These are phyloP conservation scores for Stachybotrys chlorohalonatus DNA, from an alignment of 2,329 filamentous ascomycete genomes.

Conservation along the genomic window DNA sequence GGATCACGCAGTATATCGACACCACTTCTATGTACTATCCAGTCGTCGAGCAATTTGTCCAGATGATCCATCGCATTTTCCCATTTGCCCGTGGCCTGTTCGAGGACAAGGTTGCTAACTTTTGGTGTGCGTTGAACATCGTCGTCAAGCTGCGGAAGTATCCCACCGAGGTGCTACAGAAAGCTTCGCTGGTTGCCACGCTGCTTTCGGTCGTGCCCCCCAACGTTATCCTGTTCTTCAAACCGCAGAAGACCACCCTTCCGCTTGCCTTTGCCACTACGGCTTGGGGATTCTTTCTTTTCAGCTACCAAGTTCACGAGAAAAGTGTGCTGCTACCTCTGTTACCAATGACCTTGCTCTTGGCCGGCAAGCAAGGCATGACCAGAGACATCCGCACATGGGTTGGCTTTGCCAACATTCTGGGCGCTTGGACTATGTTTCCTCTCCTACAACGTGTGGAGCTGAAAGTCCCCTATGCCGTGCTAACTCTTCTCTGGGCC, in stretches of 20 bases:
- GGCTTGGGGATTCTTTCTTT: constrained; percentile 95
- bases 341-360: constrained; percentile 82
- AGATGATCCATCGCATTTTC: constrained; percentile 87
- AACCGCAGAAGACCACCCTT: constrained; percentile 67
- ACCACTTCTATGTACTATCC: constrained; percentile 64
- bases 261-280: constrained; percentile 74
- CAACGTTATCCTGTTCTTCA: constrained; percentile 69
- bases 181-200: constrained; percentile 65
- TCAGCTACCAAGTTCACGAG: constrained; percentile 96
- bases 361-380: constrained; percentile 71
- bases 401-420: constrained; percentile 91
- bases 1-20: constrained; percentile 50
- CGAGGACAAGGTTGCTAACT: constrained; percentile 97
- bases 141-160: constrained; percentile 78
- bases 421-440: constrained; percentile 90
- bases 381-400: constrained; percentile 70
- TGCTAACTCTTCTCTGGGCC: constrained; percentile 80
- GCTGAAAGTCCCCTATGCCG: constrained; percentile 72
- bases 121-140: constrained; percentile 91
- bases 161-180: constrained; percentile 62
- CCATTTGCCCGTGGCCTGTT: constrained; percentile 94
- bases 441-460: constrained; percentile 81
- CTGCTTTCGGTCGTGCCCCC: constrained; percentile 68
- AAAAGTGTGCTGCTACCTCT: constrained; percentile 92
- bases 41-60: constrained; percentile 66